Base-by-base conservation (phyloP, 371 early-diverging fungal species). In the Circinella umbellata region DNA sequence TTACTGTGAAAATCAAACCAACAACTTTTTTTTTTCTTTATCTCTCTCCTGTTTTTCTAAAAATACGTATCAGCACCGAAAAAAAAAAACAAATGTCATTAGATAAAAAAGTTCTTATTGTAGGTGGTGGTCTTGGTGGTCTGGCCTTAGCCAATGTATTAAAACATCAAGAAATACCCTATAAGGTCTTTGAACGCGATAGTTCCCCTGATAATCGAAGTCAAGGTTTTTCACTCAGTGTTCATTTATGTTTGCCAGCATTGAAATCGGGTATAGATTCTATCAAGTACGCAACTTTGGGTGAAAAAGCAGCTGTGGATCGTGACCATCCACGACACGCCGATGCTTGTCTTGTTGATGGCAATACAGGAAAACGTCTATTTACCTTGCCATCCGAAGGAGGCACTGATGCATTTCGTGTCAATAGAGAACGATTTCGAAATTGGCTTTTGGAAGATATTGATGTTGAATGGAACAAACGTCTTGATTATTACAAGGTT, bases 81-180 rank as follows among this genome's bases (percentile, higher is more conserved):
- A 27, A 27, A 27, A 27, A 27, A 27, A 27, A 27, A 27, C 27
- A 27, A 27, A 27, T 27, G 27, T 27, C 27, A 27, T 27, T 27
- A 27, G 27, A 42, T 7, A 57, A 57, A 7, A 57, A 62, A 18
- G 71, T 81, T 36, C 64, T 80, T 15, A 82, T 82, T 57, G 53
- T 78, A 9, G 80, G 80, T 17, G 80, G 60, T 42, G 82, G 82
- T 46, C 73, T 74, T n/a, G 61, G 78, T 18, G 80, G 82, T 27
- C 71, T 82, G 8, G 53, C 75, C 27, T 67, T 77, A 3, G 80
- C 80, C 34, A 70, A 78, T 51, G 63, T 69, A 4, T 64, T 79
- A 1, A 54, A 78, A 47, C 54, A 64, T 11, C 62, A 76, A 46
- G 69, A 66, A 18, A 60, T 82, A 7, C 71, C 73, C 4, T 76